Conservation (phyloP, 306 rosid genomes). For the Hippophae rhamnoides region DNA sequence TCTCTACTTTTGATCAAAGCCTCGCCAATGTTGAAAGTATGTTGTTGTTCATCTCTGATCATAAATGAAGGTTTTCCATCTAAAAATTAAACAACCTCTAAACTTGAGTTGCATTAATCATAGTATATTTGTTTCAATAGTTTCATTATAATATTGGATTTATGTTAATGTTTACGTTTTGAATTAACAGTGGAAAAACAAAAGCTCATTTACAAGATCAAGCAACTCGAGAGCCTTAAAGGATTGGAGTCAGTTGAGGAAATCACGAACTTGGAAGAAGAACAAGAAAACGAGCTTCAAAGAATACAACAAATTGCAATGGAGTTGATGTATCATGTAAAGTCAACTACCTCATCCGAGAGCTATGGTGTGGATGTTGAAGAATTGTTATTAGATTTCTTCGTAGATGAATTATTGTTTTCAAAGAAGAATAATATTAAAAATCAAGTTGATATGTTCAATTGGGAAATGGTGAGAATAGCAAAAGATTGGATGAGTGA, state of each 20-base stretch:
- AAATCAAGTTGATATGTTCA: conserved; percentile 15
- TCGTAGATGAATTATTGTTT: conserved; percentile 26
- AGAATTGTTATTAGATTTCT: conserved; percentile 42
- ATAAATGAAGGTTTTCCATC: too few relatives aligned
- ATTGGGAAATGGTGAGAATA: conserved; percentile 26
- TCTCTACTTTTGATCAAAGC: conserved; percentile 36
- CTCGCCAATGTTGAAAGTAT: conserved; percentile 43
- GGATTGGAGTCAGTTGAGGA: conserved; percentile 29
- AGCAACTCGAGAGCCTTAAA: conserved; percentile 35
- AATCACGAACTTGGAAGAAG: conserved; percentile 13
- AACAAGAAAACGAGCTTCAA: conserved; percentile 12
- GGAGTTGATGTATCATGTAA: conserved; percentile 30
- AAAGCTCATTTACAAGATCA: conserved; percentile 27
- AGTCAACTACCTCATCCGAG: conserved; percentile 20
- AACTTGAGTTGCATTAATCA: background rate
- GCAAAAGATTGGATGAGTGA: conserved; percentile 41
- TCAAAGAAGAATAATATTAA: conserved; percentile 13
- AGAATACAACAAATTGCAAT: conserved; percentile 32
- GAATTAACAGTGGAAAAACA: conserved; percentile 40
- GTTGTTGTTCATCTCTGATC: conserved; percentile 10
- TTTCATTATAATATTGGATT: conserved; percentile 6
- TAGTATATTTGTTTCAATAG: too few relatives aligned
- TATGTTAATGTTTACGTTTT: conserved; percentile 3
- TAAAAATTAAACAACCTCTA: too few relatives aligned
- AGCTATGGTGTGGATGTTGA: conserved; percentile 17